Conservation (phyloP, 805 yeast species). For the Saccharomycopsis capsularis region DNA sequence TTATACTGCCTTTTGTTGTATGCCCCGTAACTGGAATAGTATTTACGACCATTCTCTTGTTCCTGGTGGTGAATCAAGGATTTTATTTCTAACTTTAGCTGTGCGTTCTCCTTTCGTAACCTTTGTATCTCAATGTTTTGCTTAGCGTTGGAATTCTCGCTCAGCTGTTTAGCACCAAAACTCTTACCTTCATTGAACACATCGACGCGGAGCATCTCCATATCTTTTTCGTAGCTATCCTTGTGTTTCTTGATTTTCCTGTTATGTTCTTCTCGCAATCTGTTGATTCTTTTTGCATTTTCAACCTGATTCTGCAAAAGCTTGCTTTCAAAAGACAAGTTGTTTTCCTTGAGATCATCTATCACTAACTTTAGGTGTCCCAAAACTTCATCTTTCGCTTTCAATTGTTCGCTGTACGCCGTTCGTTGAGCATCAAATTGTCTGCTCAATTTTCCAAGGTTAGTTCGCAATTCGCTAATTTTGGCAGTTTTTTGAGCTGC, state of each 20-base stretch:
- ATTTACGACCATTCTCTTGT: neutral
- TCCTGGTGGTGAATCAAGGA: neutral
- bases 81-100: neutral
- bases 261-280: neutral
- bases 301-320: neutral
- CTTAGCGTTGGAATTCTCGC: neutral
- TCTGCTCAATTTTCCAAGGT: neutral
- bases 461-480: neutral
- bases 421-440: neutral
- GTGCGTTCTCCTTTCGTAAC: neutral
- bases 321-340: neutral
- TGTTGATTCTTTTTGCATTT: neutral
- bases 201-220: neutral
- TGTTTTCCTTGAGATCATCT: neutral
- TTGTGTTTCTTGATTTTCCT: neutral
- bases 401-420: neutral
- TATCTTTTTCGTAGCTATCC: neutral
- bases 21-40: neutral
- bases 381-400: neutral
- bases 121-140: neutral
- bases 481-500: neutral
- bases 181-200: neutral
- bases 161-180: neutral
- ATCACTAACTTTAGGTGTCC: neutral
- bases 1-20: neutral